Evolutionary conservation across 106 monocot species (phyloP), one percentile per base, ranked within the genome.

Genomic region (Allium cepa): DNA sequence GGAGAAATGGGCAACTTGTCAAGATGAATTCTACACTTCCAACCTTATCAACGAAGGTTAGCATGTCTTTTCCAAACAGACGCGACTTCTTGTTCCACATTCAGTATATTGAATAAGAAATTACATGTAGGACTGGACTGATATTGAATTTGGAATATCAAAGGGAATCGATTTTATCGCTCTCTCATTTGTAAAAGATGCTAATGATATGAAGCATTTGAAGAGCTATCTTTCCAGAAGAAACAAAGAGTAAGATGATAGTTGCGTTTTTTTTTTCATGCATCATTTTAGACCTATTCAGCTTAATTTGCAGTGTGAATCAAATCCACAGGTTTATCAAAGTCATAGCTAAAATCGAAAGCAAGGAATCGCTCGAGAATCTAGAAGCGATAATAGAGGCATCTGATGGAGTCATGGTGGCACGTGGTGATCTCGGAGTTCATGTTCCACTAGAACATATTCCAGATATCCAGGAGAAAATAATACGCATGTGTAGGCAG

Each of bases 361-460:
- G 81, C 57, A 53, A 75, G 56, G 81, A 86, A 57, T 76, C 85
- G 49, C 78, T 86, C 4, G 62, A 79, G 51, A 78, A 86, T 67
- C 62, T 86, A 48, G 66, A 73, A 63, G 85, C 75, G 47, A 86
- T 86, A 45, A 65, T 86, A 51, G 73, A 71, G 60, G 81, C 85
- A 62, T 81, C 85, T 46, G 85, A 86, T 64, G 85, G 81, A 57
- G 64, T 79, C 46, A 86, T 86, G 85, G 73, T 86, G 8, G 81
- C 81, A 49, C 78, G 85, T 28, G 85, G 85, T 46, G 85, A 86
- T 67, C 81, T 86, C 53, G 85, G 85, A 15, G 85, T 79, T 57
- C 76, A 86, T 59, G 46, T 86, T 62, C 79, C 85, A 56, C 69
- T 86, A 47, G 85, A 81, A 50, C 72, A 86, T 55, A 79, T 86